These are phyloP conservation scores for Bretziella fagacearum DNA, from an alignment of 2,329 filamentous ascomycete genomes.

Conservation along the genomic window DNA sequence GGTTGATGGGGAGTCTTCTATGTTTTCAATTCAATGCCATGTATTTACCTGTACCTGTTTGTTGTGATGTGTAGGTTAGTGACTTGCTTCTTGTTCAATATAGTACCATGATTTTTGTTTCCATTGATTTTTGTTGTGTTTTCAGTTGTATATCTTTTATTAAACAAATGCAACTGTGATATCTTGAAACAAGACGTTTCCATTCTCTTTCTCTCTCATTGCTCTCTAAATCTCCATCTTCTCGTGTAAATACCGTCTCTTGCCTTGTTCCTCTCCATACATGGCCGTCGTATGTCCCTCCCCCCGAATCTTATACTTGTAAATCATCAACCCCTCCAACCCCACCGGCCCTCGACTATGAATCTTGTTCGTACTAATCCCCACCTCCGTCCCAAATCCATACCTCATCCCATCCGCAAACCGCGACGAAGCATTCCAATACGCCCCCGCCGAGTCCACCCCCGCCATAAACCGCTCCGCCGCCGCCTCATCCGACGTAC, in stretches of 20 bases:
- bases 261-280: conserved; percentile 50
- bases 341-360: conserved; percentile 87
- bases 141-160: not conserved
- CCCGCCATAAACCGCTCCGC: conserved; percentile 72
- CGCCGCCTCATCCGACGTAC: conserved; percentile 49
- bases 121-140: too few species aligned
- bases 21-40: not conserved
- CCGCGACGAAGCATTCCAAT: conserved; percentile 90
- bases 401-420: conserved; percentile 96
- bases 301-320: conserved; percentile 85
- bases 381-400: conserved; percentile 94
- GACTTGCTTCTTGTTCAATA: not conserved
- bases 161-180: not conserved
- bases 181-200: not conserved
- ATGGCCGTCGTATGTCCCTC: conserved; percentile 63
- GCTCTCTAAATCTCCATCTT: conserved; percentile 20
- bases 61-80: too few species aligned
- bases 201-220: not conserved
- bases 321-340: conserved; percentile 85
- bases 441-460: conserved; percentile 80
- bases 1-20: not conserved
- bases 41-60: not conserved
- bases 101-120: too few species aligned
- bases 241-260: conserved; percentile 44
- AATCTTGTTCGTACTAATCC: conserved; percentile 98